Evolutionary conservation across 129 eudicot genomes (phyloP).

Genomic region (Escallonia herrerae): DNA sequence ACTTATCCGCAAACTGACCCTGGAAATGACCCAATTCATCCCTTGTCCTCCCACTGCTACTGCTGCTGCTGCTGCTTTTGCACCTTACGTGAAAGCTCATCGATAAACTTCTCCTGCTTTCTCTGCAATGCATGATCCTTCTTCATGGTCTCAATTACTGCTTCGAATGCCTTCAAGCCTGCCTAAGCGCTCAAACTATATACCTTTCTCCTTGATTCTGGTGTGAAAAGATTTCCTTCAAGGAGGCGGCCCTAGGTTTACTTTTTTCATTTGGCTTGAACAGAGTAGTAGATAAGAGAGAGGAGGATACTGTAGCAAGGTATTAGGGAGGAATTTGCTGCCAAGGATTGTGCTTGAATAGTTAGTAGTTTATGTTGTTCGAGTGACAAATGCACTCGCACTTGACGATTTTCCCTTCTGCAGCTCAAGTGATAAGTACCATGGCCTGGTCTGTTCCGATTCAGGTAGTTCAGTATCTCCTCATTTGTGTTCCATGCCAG

Average conservation of each 20-base stretch:
- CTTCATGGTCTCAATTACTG: conserved; percentile 63
- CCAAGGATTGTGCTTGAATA: conserved; percentile 67
- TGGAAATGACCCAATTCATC: conserved; percentile 24
- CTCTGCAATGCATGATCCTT: conserved; percentile 52
- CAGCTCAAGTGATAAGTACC: no score
- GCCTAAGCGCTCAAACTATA: conserved; percentile 37
- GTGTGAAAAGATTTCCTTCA: conserved; percentile 53
- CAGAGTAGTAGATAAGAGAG: conserved; percentile 53
- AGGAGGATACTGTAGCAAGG: conserved; percentile 37
- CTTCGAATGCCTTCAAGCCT: conserved; percentile 49
- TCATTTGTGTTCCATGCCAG: conserved; percentile 60
- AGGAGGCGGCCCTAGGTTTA: conserved; percentile 40
- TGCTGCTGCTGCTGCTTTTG: conserved; percentile 19
- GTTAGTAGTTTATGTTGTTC: conserved; percentile 68
- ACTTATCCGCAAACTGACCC: conserved; percentile 46
- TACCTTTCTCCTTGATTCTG: conserved; percentile 54
- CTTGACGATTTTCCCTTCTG: conserved; percentile 72
- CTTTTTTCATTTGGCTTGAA: conserved; percentile 40
- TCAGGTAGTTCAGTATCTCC: conserved; percentile 40
- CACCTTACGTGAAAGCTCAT: conserved; percentile 47
- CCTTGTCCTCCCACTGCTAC: conserved; percentile 26
- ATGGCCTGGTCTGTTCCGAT: conserved; percentile 63
- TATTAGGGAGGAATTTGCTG: conserved; percentile 56
- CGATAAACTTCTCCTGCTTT: conserved; percentile 64
- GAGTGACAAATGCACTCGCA: conserved; percentile 62